These are phyloP conservation scores for Tilletia setariae DNA, from an alignment of 1,284 basidiomycete genomes.

Conservation along the genomic window DNA sequence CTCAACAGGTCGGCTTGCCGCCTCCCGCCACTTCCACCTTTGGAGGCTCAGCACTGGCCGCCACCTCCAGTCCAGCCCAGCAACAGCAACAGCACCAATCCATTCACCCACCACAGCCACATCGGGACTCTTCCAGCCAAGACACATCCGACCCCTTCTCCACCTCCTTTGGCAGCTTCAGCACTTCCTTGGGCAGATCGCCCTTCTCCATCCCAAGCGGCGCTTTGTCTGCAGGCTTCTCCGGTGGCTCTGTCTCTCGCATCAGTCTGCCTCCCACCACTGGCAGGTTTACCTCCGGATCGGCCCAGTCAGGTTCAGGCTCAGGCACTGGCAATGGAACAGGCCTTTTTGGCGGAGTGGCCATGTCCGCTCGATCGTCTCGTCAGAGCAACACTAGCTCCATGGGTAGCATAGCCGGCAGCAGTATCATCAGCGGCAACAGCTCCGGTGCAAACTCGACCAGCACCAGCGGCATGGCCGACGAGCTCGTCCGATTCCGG, in stretches of 20 bases:
- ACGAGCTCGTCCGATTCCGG: background rate
- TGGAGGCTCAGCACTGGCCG: background rate
- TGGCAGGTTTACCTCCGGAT: background rate
- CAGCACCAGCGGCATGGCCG: background rate
- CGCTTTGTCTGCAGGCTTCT: background rate
- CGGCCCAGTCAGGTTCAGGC: too few species aligned
- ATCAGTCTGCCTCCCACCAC: background rate
- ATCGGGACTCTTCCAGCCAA: background rate
- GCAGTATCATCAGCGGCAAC: constrained; percentile 16
- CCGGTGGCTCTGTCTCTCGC: background rate
- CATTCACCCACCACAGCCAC: background rate
- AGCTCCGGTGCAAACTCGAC: background rate
- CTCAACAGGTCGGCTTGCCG: background rate
- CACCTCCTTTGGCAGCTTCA: background rate
- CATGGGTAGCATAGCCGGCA: background rate
- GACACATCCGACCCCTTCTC: background rate
- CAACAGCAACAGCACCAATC: too few species aligned
- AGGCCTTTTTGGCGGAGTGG: background rate
- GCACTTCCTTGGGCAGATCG: too few species aligned
- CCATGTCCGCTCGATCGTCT: constrained; percentile 4
- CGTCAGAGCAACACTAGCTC: background rate
- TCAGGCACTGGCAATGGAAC: too few species aligned
- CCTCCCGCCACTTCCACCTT: background rate
- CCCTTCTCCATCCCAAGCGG: constrained; percentile 11
- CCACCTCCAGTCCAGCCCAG: background rate